A percentile compares a stretch with the other conserved stretches of the same genome.
Evolutionary conservation across 1,284 basidiomycete species (phyloP).

Genomic region (Mycosarcoma mackinlayi): DNA sequence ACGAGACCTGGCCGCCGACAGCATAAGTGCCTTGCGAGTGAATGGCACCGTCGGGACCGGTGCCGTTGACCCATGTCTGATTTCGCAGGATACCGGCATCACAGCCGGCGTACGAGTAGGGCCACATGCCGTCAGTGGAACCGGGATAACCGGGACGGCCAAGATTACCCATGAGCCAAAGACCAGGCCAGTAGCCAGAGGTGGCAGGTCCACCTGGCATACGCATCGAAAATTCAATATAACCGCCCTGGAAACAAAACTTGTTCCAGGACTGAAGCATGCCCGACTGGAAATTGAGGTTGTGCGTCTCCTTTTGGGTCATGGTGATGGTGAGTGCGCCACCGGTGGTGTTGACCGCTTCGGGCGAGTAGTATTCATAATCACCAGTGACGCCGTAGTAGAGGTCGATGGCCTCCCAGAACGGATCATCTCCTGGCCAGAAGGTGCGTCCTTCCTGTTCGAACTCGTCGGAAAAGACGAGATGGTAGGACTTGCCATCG

Average conservation of each 20-base stretch:
- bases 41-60: slow-evolving; percentile 54
- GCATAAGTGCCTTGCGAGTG: slow-evolving; percentile 37
- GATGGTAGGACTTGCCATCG: slow-evolving; percentile 43
- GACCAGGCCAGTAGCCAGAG: slow-evolving; percentile 71
- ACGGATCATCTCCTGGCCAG: slow-evolving; percentile 62
- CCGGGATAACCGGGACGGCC: slow-evolving; percentile 65
- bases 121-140: slow-evolving; percentile 67
- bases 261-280: slow-evolving; percentile 66
- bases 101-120: slow-evolving; percentile 69
- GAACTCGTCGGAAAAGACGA: slow-evolving; percentile 64
- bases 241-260: slow-evolving; percentile 67
- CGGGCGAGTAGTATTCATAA: slow-evolving; percentile 56
- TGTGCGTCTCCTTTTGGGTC: slow-evolving; percentile 49
- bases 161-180: slow-evolving; percentile 66
- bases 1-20: slow-evolving; percentile 32
- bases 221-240: slow-evolving; percentile 60
- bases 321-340: slow-evolving; percentile 52
- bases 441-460: slow-evolving; percentile 60
- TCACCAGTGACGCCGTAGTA: slow-evolving; percentile 57
- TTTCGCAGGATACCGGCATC: slow-evolving; percentile 62
- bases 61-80: slow-evolving; percentile 56
- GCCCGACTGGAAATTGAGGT: slow-evolving; percentile 63
- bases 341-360: slow-evolving; percentile 57
- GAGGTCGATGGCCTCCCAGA: slow-evolving; percentile 58
- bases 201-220: slow-evolving; percentile 59